Evolutionary conservation across 2,329 filamentous ascomycete species (phyloP).

Genomic region (Geosmithia putterillii): DNA sequence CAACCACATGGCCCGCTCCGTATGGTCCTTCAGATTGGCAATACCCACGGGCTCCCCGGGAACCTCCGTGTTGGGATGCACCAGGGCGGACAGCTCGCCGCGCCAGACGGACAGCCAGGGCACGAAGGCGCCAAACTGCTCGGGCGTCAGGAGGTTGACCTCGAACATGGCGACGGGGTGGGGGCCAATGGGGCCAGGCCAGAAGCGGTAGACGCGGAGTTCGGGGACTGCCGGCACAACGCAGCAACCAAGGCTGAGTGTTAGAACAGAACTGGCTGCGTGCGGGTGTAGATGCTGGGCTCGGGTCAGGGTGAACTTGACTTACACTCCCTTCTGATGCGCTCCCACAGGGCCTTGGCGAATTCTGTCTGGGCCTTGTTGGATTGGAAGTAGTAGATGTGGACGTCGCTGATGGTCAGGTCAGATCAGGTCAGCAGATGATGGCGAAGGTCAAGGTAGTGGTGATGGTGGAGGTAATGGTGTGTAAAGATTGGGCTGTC

Average conservation of each 20-base stretch:
- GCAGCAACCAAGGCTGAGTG: conserved; percentile 2
- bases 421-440: background rate
- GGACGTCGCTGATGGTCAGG: conserved; percentile 47
- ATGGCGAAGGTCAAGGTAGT: no score
- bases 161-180: conserved; percentile 87
- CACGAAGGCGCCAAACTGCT: conserved; percentile 81
- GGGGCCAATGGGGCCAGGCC: conserved; percentile 66
- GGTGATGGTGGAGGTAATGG: no score
- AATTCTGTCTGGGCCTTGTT: conserved; percentile 52
- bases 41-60: conserved; percentile 16
- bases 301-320: no score
- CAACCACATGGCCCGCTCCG: conserved; percentile 62
- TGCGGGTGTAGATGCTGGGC: no score
- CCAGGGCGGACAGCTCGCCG: conserved; percentile 63
- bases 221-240: conserved; percentile 86
- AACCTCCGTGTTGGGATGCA: conserved; percentile 67
- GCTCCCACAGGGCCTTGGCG: conserved; percentile 61
- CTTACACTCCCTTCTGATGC: conserved; percentile 69
- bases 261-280: no score
- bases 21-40: conserved; percentile 42
- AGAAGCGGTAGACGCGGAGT: conserved; percentile 68
- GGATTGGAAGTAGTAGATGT: conserved; percentile 68
- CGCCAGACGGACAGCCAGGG: conserved; percentile 75
- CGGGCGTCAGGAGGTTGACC: conserved; percentile 75
- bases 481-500: no score